Evolutionary conservation across 108 stramenopile species (phyloP), one percentile per base, ranked within the genome.

Genomic region (Nitzschia putrida): DNA sequence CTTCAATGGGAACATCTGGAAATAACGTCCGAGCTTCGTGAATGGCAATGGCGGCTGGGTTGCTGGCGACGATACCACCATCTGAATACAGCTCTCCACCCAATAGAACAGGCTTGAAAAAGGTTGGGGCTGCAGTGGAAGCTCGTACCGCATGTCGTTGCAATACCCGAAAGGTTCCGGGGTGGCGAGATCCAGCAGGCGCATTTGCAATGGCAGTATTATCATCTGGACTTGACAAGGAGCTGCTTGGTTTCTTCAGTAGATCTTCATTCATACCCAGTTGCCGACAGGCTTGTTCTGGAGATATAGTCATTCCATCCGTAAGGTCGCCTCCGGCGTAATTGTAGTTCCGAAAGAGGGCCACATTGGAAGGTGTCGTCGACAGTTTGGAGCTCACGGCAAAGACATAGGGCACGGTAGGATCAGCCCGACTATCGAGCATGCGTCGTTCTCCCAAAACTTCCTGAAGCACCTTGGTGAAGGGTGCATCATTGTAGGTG

Each of bases 121-220:
- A 84, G 20, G 92, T 94, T 14, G 92, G 92, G 0, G 92, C 92
- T 11, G 92, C 92, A 11, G 92, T 94, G n/a, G 88, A 88, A 14
- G 89, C 88, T 50, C 92, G 80, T 16, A 93, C 60, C 0, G 89
- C 92, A 64, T 83, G 80, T 43, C 85, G 81, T 74, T 93, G 89
- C n/a, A 88, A 66, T 0, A 90, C 85, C 38, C 92, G 88, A 68
- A 93, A 93, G 0, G 89, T 89, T 18, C 92, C 88, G 29, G 85
- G 87, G 70, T 91, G 78, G 53, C 90, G 63, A 12, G 89, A 91
- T 45, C 85, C 89, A 20, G 56, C 58, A 44, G 72, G 65, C 16
- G 26, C 44, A 18, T 53, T 29, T 8, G 8, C 43, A n/a, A n/a
- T 21, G 14, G 26, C 43, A 29, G 41, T 45, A 10, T 54, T 16